Evolutionary conservation across 306 rosid genomes (phyloP).

Genomic region (Acacia confusa): DNA sequence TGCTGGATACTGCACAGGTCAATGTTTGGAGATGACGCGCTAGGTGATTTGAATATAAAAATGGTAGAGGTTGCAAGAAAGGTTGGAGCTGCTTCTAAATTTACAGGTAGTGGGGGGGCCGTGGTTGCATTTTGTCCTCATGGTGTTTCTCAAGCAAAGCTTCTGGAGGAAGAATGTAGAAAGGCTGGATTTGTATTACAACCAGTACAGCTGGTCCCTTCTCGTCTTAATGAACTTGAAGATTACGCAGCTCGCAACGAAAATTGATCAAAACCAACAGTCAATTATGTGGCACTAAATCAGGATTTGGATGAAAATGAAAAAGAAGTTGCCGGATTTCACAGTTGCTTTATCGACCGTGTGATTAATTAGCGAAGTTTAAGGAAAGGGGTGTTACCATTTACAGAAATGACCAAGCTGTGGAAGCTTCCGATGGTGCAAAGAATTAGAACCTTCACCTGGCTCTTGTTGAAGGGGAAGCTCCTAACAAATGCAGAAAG

Average conservation of each 20-base stretch:
- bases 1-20: constrained; percentile 43
- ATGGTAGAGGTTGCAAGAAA: constrained; percentile 89
- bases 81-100: constrained; percentile 92
- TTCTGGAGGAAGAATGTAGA: constrained; percentile 65
- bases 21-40: constrained; percentile 87
- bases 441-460: no score
- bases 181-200: constrained; percentile 64
- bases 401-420: no score
- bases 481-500: no score
- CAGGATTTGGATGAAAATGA: background rate
- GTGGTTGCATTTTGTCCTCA: constrained; percentile 79
- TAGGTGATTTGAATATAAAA: constrained; percentile 76
- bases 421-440: no score
- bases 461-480: no score
- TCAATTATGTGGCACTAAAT: background rate
- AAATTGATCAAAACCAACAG: background rate
- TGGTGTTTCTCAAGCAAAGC: constrained; percentile 75
- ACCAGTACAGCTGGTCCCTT: constrained; percentile 54
- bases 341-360: background rate
- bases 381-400: background rate
- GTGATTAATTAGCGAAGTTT: background rate
- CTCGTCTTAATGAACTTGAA: constrained; percentile 51
- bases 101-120: constrained; percentile 99
- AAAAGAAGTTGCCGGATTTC: background rate
- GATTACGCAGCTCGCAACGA: background rate